These are phyloP conservation scores for Endotrypanum monterogeii DNA, from an alignment of 208 protist genomes.

Conservation along the genomic window DNA sequence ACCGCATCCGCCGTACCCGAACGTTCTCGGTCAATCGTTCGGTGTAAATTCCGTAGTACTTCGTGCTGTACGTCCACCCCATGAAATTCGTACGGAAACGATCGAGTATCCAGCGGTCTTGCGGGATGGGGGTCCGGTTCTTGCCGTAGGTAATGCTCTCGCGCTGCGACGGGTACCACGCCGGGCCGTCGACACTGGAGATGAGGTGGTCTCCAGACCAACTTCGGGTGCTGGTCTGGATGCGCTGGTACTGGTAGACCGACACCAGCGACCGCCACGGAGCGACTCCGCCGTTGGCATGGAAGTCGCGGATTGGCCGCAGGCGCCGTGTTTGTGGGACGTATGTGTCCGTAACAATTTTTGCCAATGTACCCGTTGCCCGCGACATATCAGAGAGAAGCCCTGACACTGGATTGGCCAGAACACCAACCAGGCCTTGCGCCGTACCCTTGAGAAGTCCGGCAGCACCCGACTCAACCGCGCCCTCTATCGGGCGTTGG, in stretches of 20 bases:
- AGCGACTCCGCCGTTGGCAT: conserved; percentile 77
- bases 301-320: conserved; percentile 68
- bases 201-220: conserved; percentile 48
- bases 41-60: conserved; percentile 75
- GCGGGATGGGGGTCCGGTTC: conserved; percentile 23
- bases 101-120: conserved; percentile 61
- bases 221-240: conserved; percentile 26
- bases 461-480: conserved; percentile 62
- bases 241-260: conserved; percentile 81
- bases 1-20: conserved; percentile 71
- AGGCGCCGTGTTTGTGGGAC: conserved; percentile 63
- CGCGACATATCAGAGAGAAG: conserved; percentile 81
- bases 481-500: conserved; percentile 83
- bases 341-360: conserved; percentile 75
- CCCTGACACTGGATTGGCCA: conserved; percentile 84
- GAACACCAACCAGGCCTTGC: conserved; percentile 86
- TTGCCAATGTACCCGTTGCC: conserved; percentile 58
- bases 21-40: conserved; percentile 32
- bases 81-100: conserved; percentile 68
- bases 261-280: conserved; percentile 56
- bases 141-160: conserved; percentile 44
- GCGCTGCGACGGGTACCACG: conserved; percentile 67
- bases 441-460: conserved; percentile 86
- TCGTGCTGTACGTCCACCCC: conserved; percentile 77
- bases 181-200: conserved; percentile 54